phyloP scores from a whole-genome alignment of 139 green algal species.

The Coccomyxa sp. region DNA sequence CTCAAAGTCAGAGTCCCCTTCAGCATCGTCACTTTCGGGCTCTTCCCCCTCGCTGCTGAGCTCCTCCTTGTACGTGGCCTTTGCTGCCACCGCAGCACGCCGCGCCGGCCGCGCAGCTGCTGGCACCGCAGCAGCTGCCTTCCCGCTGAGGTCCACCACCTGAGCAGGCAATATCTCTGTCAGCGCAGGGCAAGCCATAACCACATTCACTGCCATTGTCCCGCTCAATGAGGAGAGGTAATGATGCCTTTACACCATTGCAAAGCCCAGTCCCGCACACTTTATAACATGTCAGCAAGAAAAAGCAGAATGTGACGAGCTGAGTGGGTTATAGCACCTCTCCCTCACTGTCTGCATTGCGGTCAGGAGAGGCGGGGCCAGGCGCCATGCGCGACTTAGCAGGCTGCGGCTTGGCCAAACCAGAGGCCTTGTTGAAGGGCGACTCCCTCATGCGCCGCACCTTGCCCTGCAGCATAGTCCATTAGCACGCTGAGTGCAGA shows the following conservation, averaged over 20 bases:
- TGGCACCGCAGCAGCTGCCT: background rate
- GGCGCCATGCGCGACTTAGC: background rate
- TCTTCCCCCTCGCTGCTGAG: slow-evolving; percentile 7
- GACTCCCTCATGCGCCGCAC: slow-evolving; percentile 46
- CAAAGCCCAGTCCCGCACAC: background rate
- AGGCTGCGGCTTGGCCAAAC: background rate
- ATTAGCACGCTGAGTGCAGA: no score
- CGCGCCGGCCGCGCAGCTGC: background rate
- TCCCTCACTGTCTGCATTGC: background rate
- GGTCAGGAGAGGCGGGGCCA: background rate
- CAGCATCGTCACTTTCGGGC: background rate
- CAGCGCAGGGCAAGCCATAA: background rate
- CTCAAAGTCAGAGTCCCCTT: slow-evolving; percentile 12
- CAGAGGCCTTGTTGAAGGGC: slow-evolving; percentile 51
- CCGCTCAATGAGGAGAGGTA: background rate
- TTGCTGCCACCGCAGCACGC: slow-evolving; percentile 5
- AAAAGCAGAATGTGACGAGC: background rate
- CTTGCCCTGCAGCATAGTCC: slow-evolving; percentile 20
- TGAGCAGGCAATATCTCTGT: background rate
- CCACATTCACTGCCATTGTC: background rate
- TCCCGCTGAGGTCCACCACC: background rate
- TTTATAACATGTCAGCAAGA: background rate
- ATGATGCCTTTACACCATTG: background rate
- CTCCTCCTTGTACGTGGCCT: slow-evolving; percentile 4
- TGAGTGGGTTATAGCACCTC: background rate